Base-by-base conservation (phyloP, 2,329 filamentous ascomycete genomes). In the Colletotrichum echinochloae region DNA sequence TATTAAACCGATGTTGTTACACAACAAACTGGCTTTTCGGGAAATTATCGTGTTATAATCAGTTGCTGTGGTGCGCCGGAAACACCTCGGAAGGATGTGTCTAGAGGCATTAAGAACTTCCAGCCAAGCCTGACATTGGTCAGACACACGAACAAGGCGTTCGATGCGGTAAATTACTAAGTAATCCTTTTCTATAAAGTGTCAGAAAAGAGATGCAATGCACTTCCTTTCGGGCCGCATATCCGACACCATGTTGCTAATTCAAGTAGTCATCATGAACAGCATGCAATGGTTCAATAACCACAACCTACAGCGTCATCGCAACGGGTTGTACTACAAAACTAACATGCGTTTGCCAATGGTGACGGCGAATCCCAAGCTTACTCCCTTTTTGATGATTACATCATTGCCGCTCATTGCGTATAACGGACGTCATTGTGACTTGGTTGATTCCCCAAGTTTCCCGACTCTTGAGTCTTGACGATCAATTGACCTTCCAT, bases 11-110 rank as follows among this genome's bases (percentile, higher is more conserved):
- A 37, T 37, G 12, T 2, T 14, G 16, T 37, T 16, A 37, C 12
- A 14, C 4, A 3, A 14, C 11, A 5, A 1, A 26, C 8, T 48
- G 1, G 0, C n/a, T 14, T 26, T 14, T 4, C 2, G 14, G 2
- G 14, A 6, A 3, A 5, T 1, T 18, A 5, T 39, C 1, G 37
- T 3, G 37, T 5, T 39, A 16, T 39, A 16, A 16, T 39, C 3
- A 16, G 37, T 39, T 16, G 37, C 14, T 39, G 16, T 3, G 11
- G 37, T 39, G 18, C 6, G 14, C 37, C 14, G 5, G 37, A 14
- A 1, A 12, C 11, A n/a, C 18, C 4, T n/a, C 3, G 2, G 20
- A 20, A n/a, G n/a, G n/a, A 16, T 20, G 7, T n/a, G 9, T 46
- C 6, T 9, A 23, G 12, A 6, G 9, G 20, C n/a, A 23, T 48